Conservation (phyloP, 345 rosid species). For the Carallia pectinifolia region DNA sequence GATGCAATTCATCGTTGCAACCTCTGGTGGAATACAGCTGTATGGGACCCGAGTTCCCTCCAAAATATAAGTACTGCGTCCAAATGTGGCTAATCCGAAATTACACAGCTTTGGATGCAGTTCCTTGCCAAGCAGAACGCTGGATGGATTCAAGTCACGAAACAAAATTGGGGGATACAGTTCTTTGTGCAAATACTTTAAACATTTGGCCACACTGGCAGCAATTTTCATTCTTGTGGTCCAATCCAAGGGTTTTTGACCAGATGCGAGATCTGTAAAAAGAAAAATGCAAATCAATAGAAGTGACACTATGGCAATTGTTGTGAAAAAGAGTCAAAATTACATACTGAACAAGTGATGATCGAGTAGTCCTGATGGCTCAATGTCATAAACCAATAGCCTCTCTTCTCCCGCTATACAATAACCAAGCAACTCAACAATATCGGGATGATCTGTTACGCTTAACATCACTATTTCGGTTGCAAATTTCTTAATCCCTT, state of each 20-base stretch:
- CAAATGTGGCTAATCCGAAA: slow-evolving; percentile 47
- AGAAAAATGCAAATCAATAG: background rate
- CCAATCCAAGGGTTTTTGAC: slow-evolving; percentile 41
- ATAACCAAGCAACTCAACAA: slow-evolving; percentile 40
- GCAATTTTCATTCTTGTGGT: slow-evolving; percentile 46
- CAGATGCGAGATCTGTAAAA: slow-evolving; percentile 28
- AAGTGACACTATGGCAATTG: background rate
- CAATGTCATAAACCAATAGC: slow-evolving; percentile 44
- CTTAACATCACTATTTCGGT: slow-evolving; percentile 38
- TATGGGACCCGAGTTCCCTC: slow-evolving; percentile 40
- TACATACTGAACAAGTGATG: slow-evolving; percentile 29
- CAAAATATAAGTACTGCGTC: slow-evolving; percentile 44
- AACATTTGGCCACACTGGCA: slow-evolving; percentile 44
- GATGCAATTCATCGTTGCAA: slow-evolving; percentile 41
- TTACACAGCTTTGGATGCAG: slow-evolving; percentile 43
- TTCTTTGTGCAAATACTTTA: slow-evolving; percentile 41
- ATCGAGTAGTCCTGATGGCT: slow-evolving; percentile 46
- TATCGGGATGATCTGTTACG: slow-evolving; percentile 38
- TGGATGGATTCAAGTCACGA: slow-evolving; percentile 45
- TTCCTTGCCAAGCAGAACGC: slow-evolving; percentile 36
- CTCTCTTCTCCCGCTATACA: slow-evolving; percentile 42
- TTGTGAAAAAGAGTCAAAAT: background rate
- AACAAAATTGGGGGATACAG: slow-evolving; percentile 40
- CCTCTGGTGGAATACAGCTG: slow-evolving; percentile 44
- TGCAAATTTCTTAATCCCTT: slow-evolving; percentile 39